Evolutionary conservation across 192 early-diverging fungal genomes (phyloP).

Genomic region (Linnemannia schmuckeri): DNA sequence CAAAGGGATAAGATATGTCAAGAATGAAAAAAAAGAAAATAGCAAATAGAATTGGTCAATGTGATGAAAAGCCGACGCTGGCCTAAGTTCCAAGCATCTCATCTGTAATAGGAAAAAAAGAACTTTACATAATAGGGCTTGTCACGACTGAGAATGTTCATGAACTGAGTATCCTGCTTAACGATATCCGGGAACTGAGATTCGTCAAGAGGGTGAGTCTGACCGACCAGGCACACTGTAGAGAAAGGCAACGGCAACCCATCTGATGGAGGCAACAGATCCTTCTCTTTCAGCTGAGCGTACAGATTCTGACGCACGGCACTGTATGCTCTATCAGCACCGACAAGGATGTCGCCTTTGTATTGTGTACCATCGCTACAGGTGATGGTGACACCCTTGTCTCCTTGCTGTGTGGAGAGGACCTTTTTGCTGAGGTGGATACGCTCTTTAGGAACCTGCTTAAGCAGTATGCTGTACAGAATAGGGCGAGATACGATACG

Average conservation of each 20-base stretch:
- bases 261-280: neutral
- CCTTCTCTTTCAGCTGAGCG: neutral
- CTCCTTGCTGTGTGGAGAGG: neutral
- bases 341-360: constrained; percentile 28
- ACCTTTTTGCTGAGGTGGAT: constrained; percentile 28
- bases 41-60: too few species aligned
- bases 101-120: neutral
- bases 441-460: neutral
- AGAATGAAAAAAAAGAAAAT: neutral
- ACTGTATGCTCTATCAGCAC: constrained; percentile 3
- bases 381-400: constrained; percentile 23
- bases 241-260: neutral
- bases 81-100: neutral
- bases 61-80: neutral
- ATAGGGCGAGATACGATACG: neutral
- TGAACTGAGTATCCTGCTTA: neutral
- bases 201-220: neutral
- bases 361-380: constrained; percentile 14
- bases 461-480: constrained; percentile 7
- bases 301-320: constrained; percentile 24
- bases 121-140: constrained; percentile 16
- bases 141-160: neutral
- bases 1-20: neutral
- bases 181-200: neutral
- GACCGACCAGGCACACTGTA: constrained; percentile 13